Evolutionary conservation across 2,329 filamentous ascomycete species (phyloP).

Genomic region (Colletotrichum sojae): DNA sequence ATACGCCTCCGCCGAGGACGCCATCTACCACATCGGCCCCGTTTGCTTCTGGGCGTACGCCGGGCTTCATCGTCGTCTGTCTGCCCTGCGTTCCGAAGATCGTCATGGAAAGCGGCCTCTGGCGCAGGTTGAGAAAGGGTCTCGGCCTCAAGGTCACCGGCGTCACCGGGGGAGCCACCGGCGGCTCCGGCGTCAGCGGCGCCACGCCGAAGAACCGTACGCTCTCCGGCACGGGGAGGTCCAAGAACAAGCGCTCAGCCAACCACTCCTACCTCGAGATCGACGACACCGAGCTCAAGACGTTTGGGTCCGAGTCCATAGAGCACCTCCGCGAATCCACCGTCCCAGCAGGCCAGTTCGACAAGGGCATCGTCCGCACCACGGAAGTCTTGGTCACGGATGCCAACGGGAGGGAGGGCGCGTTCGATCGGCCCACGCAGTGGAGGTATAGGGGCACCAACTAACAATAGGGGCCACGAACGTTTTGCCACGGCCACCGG

Average conservation of each 20-base stretch:
- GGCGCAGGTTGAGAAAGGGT: neutral
- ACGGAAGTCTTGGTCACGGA: slow-evolving; percentile 28
- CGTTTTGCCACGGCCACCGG: too few relatives aligned
- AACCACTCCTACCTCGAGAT: slow-evolving; percentile 35
- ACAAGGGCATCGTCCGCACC: slow-evolving; percentile 33
- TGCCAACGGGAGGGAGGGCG: neutral
- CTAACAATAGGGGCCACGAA: too few relatives aligned
- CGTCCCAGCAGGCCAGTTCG: neutral
- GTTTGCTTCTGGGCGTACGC: slow-evolving; percentile 60
- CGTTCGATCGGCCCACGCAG: slow-evolving; percentile 19
- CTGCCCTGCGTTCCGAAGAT: slow-evolving; percentile 57
- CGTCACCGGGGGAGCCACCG: neutral
- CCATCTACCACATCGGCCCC: slow-evolving; percentile 55
- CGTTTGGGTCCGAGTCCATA: slow-evolving; percentile 32
- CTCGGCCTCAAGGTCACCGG: slow-evolving; percentile 2
- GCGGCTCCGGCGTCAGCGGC: slow-evolving; percentile 1
- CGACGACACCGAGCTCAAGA: slow-evolving; percentile 37
- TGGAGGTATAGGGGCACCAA: slow-evolving; percentile 26
- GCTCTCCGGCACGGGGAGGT: slow-evolving; percentile 16
- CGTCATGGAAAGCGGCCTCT: slow-evolving; percentile 37
- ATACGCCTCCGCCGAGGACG: slow-evolving; percentile 48
- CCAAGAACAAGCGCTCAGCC: slow-evolving; percentile 32
- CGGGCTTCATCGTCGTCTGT: slow-evolving; percentile 59
- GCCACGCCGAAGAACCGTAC: slow-evolving; percentile 19
- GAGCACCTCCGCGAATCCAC: slow-evolving; percentile 28